Evolutionary conservation across 1,284 basidiomycete species (phyloP).

Genomic region (Trichosporon coremiiforme): DNA sequence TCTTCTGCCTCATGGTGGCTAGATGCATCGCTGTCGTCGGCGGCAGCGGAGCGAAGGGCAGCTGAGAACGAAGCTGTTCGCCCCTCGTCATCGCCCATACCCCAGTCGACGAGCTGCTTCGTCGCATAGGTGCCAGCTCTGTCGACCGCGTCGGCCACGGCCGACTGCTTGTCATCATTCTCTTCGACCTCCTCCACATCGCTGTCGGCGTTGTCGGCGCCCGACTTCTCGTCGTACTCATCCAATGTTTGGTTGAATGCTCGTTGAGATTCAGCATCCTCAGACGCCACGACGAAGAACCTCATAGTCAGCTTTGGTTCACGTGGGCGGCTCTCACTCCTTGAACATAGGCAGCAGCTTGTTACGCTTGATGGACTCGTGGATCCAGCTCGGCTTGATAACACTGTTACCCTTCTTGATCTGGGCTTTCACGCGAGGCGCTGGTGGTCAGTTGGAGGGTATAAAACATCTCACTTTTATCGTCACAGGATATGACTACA

Average conservation of each 20-base stretch:
- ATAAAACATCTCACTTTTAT: slow-evolving; percentile 42
- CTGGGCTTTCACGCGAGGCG: slow-evolving; percentile 60
- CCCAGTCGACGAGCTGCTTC: slow-evolving; percentile 37
- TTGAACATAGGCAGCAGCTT: slow-evolving; percentile 65
- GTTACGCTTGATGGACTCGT: slow-evolving; percentile 68
- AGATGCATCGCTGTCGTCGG: slow-evolving; percentile 24
- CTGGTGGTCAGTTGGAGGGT: slow-evolving; percentile 38
- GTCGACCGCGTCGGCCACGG: slow-evolving; percentile 39
- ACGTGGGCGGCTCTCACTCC: too few relatives aligned
- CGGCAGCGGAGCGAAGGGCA: not conserved
- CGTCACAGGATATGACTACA: slow-evolving; percentile 60
- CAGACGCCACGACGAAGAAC: slow-evolving; percentile 50
- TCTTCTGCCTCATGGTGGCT: slow-evolving; percentile 25
- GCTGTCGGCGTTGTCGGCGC: slow-evolving; percentile 17
- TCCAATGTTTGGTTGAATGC: slow-evolving; percentile 45
- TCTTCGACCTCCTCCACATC: not conserved
- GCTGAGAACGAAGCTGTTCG: not conserved
- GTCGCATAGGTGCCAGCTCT: not conserved
- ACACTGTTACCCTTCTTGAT: slow-evolving; percentile 63
- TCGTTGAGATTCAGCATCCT: slow-evolving; percentile 40
- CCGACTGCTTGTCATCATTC: slow-evolving; percentile 49
- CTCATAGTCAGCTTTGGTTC: slow-evolving; percentile 31
- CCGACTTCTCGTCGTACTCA: slow-evolving; percentile 37
- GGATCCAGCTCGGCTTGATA: slow-evolving; percentile 76
- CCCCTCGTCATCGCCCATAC: slow-evolving; percentile 24